Evolutionary conservation across 2,329 filamentous ascomycete species (phyloP).

Genomic region (Graphilbum sp.): DNA sequence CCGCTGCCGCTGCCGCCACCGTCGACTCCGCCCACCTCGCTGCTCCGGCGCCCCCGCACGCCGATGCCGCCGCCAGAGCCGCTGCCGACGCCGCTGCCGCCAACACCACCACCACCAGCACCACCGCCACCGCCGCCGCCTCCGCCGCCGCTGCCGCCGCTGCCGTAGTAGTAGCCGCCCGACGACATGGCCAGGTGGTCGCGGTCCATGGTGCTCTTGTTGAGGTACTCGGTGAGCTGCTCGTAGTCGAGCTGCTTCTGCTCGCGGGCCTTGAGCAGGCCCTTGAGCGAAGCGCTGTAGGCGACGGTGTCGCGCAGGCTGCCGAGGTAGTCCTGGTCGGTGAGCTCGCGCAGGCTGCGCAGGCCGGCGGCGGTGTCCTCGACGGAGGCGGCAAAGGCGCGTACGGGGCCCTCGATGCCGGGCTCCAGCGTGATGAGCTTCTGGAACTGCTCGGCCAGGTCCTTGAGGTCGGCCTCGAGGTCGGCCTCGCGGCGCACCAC

Average conservation of each 20-base stretch:
- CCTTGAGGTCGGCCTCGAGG: slow-evolving; percentile 72
- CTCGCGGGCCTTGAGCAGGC: slow-evolving; percentile 80
- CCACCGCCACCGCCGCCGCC: slow-evolving; percentile 8
- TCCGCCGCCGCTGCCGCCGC: slow-evolving; percentile 5
- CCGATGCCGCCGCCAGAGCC: slow-evolving; percentile 5
- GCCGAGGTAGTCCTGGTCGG: slow-evolving; percentile 89
- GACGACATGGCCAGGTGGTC: slow-evolving; percentile 48
- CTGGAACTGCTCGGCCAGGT: slow-evolving; percentile 87
- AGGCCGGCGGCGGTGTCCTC: slow-evolving; percentile 70
- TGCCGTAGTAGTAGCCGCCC: slow-evolving; percentile 28
- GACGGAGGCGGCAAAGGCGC: slow-evolving; percentile 72
- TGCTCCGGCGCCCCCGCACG: background rate
- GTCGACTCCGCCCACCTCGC: background rate
- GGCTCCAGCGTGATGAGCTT: slow-evolving; percentile 82
- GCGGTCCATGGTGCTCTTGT: slow-evolving; percentile 74
- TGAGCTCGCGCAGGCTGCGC: slow-evolving; percentile 70
- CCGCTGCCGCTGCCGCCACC: background rate
- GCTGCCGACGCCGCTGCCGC: slow-evolving; percentile 25
- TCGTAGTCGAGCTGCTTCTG: slow-evolving; percentile 98
- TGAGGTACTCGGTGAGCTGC: slow-evolving; percentile 86
- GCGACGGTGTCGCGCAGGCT: slow-evolving; percentile 90
- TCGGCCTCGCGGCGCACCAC: slow-evolving; percentile 80
- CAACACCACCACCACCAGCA: slow-evolving; percentile 12
- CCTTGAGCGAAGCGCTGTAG: slow-evolving; percentile 76
- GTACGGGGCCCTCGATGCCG: slow-evolving; percentile 65